These are phyloP conservation scores for Juncus inflexus DNA, from an alignment of 176 grass and related monocot species.

Conservation along the genomic window DNA sequence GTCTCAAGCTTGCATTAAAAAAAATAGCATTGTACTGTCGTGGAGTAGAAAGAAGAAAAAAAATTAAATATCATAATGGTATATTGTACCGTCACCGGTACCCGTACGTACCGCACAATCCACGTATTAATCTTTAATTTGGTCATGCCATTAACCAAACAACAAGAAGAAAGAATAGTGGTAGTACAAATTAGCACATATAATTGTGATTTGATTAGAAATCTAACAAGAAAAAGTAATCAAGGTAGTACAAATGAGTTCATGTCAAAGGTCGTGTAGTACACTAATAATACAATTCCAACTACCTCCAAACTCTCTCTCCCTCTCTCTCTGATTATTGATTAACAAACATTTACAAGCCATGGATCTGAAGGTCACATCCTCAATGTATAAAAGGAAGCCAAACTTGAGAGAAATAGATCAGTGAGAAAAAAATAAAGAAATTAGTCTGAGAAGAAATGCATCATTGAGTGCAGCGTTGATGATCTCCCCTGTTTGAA, in stretches of 20 bases:
- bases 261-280: constrained; percentile 14
- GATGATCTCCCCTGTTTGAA: constrained; percentile 38
- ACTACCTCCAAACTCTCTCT: background rate
- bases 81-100: too few relatives aligned
- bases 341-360: too few relatives aligned
- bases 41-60: too few relatives aligned
- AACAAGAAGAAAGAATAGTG: too few relatives aligned
- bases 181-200: background rate
- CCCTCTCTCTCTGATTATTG: background rate
- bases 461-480: constrained; percentile 95
- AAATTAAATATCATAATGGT: too few relatives aligned
- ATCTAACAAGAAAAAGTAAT: background rate
- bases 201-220: background rate
- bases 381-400: background rate
- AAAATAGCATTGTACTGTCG: too few relatives aligned
- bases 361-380: constrained; percentile 1
- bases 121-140: too few relatives aligned
- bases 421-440: background rate
- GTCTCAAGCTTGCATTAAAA: too few relatives aligned
- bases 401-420: background rate
- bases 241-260: constrained; percentile 26
- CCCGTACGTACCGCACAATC: too few relatives aligned
- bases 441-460: constrained; percentile 19
- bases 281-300: constrained; percentile 6
- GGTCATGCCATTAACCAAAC: too few relatives aligned